These are phyloP conservation scores for Vicia villosa DNA, from an alignment of 306 rosid species.

Conservation along the genomic window DNA sequence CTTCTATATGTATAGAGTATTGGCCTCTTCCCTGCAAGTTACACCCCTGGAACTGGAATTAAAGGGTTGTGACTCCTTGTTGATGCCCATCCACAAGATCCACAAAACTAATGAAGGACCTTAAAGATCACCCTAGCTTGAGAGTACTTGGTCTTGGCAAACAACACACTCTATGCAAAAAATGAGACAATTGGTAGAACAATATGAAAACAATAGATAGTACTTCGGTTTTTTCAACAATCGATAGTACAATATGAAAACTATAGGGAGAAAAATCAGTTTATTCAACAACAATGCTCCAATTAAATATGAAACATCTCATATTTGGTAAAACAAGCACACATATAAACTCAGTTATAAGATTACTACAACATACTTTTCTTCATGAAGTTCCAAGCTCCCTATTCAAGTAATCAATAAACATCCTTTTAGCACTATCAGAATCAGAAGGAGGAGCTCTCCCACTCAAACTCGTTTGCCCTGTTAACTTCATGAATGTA, in stretches of 20 bases:
- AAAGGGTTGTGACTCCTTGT: background rate
- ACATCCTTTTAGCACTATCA: conserved; percentile 89
- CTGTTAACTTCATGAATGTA: conserved; percentile 83
- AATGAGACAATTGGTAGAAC: too few relatives aligned
- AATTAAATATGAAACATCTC: background rate
- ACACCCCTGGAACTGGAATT: too few relatives aligned
- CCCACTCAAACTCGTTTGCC: conserved; percentile 95
- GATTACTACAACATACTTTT: conserved; percentile 3
- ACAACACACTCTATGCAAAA: background rate
- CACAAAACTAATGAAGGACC: background rate
- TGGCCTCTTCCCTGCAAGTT: too few relatives aligned
- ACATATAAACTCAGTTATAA: background rate
- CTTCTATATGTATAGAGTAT: too few relatives aligned
- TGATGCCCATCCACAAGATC: background rate
- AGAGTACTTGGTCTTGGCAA: background rate
- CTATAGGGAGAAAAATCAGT: too few relatives aligned
- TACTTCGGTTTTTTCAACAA: too few relatives aligned
- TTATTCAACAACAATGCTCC: too few relatives aligned
- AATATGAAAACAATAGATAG: too few relatives aligned
- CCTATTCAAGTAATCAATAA: conserved; percentile 92
- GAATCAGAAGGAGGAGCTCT: conserved; percentile 88
- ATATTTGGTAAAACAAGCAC: conserved; percentile 2
- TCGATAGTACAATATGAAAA: too few relatives aligned
- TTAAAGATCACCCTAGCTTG: background rate
- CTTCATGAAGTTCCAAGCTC: conserved; percentile 74